Evolutionary conservation across 805 yeast species (phyloP).

Genomic region (Starmerella asiatica): DNA sequence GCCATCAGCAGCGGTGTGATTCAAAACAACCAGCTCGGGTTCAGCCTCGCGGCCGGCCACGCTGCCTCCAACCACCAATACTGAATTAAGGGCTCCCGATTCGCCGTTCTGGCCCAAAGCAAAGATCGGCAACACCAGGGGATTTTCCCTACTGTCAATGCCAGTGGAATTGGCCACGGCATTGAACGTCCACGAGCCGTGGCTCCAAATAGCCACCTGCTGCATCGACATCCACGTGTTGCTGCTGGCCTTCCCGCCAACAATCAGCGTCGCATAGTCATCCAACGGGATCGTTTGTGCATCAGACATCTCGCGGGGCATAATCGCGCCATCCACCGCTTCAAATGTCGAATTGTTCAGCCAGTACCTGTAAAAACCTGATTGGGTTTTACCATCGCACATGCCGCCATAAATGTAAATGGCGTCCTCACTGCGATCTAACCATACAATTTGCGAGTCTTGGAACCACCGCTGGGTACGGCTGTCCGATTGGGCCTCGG

Average conservation of each 20-base stretch:
- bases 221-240: conserved; percentile 60
- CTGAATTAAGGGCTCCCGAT: conserved; percentile 15
- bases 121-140: conserved; percentile 46
- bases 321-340: conserved; percentile 7
- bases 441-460: conserved; percentile 22
- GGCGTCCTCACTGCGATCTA: conserved; percentile 14
- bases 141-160: conserved; percentile 41
- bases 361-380: conserved; percentile 19
- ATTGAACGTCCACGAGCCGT: conserved; percentile 52
- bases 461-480: conserved; percentile 17
- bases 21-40: conserved; percentile 35
- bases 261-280: conserved; percentile 24
- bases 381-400: conserved; percentile 18
- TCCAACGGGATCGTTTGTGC: conserved; percentile 17
- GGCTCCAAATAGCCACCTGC: conserved; percentile 64
- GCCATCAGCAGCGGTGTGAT: conserved; percentile 27
- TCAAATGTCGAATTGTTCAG: conserved; percentile 14
- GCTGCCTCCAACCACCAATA: conserved; percentile 52
- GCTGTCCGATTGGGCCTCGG: conserved; percentile 14
- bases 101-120: conserved; percentile 14
- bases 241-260: conserved; percentile 48
- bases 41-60: conserved; percentile 29
- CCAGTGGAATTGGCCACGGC: conserved; percentile 24
- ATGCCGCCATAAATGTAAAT: conserved; percentile 26
- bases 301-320: conserved; percentile 21